Evolutionary conservation across 805 yeast genomes (phyloP).

Genomic region (Starmerella davenportii): DNA sequence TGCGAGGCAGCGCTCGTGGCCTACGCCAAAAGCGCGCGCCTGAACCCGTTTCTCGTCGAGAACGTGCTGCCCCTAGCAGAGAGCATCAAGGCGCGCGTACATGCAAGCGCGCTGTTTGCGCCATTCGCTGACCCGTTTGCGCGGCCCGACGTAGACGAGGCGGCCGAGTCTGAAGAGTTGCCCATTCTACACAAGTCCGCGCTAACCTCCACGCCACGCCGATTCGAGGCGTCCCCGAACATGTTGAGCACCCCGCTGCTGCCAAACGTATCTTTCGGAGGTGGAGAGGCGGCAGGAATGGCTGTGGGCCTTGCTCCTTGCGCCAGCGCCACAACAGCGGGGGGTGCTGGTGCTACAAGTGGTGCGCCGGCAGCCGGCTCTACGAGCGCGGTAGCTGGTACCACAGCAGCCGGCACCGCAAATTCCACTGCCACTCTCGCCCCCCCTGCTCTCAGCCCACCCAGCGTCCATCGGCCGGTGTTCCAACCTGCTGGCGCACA

Average conservation of each 20-base stretch:
- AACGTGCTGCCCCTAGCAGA: constrained; percentile 60
- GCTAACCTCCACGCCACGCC: constrained; percentile 12
- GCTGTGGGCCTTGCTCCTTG: not conserved
- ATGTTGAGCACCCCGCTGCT: constrained; percentile 4
- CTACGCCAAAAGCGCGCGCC: constrained; percentile 49
- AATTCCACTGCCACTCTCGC: not conserved
- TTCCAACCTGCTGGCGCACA: not conserved
- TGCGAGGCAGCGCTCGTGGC: constrained; percentile 46
- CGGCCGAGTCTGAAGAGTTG: not conserved
- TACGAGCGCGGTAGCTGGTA: not conserved
- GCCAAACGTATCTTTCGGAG: too few relatives aligned
- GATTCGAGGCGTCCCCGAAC: constrained; percentile 6
- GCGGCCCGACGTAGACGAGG: not conserved
- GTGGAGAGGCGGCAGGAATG: not conserved
- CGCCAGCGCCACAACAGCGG: not conserved
- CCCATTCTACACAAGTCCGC: not conserved
- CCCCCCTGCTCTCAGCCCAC: not conserved
- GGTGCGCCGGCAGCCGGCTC: not conserved
- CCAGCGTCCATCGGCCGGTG: not conserved
- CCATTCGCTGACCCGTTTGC: constrained; percentile 8
- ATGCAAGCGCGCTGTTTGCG: constrained; percentile 28
- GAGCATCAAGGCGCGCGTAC: constrained; percentile 46
- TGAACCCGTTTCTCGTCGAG: constrained; percentile 73
- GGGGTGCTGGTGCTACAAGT: not conserved
- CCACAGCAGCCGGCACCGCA: not conserved